Conservation (phyloP, 2,329 filamentous ascomycete genomes). For the Nigrospora sphaerica region DNA sequence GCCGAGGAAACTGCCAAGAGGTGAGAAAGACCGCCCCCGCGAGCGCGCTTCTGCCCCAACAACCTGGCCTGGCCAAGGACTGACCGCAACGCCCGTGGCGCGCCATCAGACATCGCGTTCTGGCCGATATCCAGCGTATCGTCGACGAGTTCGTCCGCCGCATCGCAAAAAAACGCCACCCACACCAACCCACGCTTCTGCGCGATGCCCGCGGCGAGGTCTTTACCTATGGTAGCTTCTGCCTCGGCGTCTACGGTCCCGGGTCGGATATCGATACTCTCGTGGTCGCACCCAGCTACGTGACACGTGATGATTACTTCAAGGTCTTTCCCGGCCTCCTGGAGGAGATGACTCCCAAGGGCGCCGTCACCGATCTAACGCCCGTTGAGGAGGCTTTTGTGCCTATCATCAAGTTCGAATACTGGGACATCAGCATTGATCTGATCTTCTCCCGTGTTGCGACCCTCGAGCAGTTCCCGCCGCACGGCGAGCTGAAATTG, state of each 20-base stretch:
- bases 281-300: slow-evolving; percentile 83
- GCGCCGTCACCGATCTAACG: slow-evolving; percentile 77
- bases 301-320: slow-evolving; percentile 88
- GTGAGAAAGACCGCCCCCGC: slow-evolving; percentile 32
- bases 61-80: no score
- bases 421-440: slow-evolving; percentile 87
- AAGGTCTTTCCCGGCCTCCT: slow-evolving; percentile 77
- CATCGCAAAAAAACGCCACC: slow-evolving; percentile 67
- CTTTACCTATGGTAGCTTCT: slow-evolving; percentile 94
- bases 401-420: slow-evolving; percentile 95
- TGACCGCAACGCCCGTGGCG: no score
- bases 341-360: slow-evolving; percentile 64
- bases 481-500: slow-evolving; percentile 61
- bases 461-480: slow-evolving; percentile 61
- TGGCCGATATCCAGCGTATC: slow-evolving; percentile 70
- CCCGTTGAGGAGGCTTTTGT: slow-evolving; percentile 87
- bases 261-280: slow-evolving; percentile 98
- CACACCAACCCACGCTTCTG: slow-evolving; percentile 66
- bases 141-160: slow-evolving; percentile 80
- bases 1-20: slow-evolving; percentile 76
- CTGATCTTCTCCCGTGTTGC: slow-evolving; percentile 78
- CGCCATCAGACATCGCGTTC: slow-evolving; percentile 55
- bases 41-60: no score
- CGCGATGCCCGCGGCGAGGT: slow-evolving; percentile 86
- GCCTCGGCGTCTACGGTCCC: slow-evolving; percentile 87